Percentiles rank a stretch among this genome's conserved stretches.
Evolutionary conservation across 2,329 filamentous ascomycete species (phyloP).

Genomic region (Colletotrichum musae): DNA sequence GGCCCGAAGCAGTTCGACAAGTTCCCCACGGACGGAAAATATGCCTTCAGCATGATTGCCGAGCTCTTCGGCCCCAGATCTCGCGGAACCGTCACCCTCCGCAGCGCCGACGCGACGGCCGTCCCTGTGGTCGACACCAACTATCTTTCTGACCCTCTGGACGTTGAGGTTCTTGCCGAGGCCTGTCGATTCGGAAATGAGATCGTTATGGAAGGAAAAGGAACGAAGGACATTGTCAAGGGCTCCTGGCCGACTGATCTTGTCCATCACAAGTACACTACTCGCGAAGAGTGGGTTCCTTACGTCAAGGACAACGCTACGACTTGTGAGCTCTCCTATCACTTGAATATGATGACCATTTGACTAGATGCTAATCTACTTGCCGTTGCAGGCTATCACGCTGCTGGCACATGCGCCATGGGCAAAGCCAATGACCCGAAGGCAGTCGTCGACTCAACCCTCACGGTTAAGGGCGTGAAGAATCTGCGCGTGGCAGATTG

Average conservation of each 20-base stretch:
- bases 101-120: constrained; percentile 61
- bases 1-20: constrained; percentile 71
- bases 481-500: constrained; percentile 68
- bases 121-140: constrained; percentile 72
- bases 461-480: constrained; percentile 66
- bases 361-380: not conserved
- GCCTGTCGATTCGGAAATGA: constrained; percentile 72
- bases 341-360: not conserved
- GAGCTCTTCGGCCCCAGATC: constrained; percentile 72
- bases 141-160: constrained; percentile 70
- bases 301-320: constrained; percentile 72
- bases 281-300: constrained; percentile 70
- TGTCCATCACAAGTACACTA: constrained; percentile 66
- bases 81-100: constrained; percentile 67
- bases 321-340: constrained; percentile 63
- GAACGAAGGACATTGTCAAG: constrained; percentile 71
- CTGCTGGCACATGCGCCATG: constrained; percentile 71
- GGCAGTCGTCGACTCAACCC: constrained; percentile 67
- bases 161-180: constrained; percentile 71
- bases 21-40: constrained; percentile 66
- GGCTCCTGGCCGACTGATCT: constrained; percentile 70
- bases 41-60: constrained; percentile 71
- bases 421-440: constrained; percentile 57
- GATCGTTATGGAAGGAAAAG: constrained; percentile 68
- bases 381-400: constrained; percentile 63